These are phyloP conservation scores for Hymenoscyphus repandus DNA, from an alignment of 2,329 filamentous ascomycete genomes.

Conservation along the genomic window DNA sequence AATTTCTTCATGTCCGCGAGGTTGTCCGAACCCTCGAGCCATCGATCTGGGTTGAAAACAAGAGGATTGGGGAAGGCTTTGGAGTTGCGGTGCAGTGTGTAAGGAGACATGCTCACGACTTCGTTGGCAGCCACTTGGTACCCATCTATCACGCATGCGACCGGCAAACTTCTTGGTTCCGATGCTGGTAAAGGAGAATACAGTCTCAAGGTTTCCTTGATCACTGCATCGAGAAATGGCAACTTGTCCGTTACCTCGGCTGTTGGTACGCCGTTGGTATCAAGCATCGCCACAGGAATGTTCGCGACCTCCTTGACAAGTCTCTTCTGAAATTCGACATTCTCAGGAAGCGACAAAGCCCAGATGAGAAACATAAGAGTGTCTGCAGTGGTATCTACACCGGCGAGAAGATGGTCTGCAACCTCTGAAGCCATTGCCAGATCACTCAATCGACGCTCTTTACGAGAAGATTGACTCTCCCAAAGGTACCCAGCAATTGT, in stretches of 20 bases:
- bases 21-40: constrained; percentile 38
- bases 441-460: constrained; percentile 31
- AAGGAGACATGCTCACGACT: constrained; percentile 45
- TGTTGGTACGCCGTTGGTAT: constrained; percentile 30
- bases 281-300: constrained; percentile 24
- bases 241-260: constrained; percentile 35
- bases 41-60: constrained; percentile 44
- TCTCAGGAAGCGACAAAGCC: constrained; percentile 41
- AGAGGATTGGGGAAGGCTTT: constrained; percentile 42
- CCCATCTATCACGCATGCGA: constrained; percentile 33
- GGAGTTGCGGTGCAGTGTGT: constrained; percentile 48
- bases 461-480: constrained; percentile 29
- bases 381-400: constrained; percentile 49
- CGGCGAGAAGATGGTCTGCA: constrained; percentile 48
- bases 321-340: constrained; percentile 38
- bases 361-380: constrained; percentile 47
- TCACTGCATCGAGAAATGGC: constrained; percentile 41
- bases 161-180: constrained; percentile 40
- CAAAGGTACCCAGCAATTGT: constrained; percentile 37
- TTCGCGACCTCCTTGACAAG: constrained; percentile 38
- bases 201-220: constrained; percentile 46
- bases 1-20: constrained; percentile 38
- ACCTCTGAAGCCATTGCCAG: constrained; percentile 47
- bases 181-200: constrained; percentile 47
- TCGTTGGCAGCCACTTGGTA: constrained; percentile 42